Evolutionary conservation across 2,329 filamentous ascomycete species (phyloP), one percentile per base, ranked within the genome.

Genomic region (Lecanosticta acicola): DNA sequence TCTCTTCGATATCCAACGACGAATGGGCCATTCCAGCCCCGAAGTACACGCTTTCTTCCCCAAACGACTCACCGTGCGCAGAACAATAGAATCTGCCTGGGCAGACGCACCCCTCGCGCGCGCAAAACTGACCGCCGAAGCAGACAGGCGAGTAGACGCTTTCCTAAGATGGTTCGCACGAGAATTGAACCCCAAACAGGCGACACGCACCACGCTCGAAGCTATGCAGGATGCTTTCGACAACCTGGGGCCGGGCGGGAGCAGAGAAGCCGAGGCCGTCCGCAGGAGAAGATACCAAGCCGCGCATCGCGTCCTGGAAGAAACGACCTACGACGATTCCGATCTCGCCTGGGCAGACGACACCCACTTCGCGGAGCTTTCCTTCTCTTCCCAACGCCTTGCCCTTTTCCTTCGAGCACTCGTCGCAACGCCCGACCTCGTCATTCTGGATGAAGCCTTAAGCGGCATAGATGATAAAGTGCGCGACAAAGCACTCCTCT

Each of bases 1-100:
- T 0, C 85, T 96, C 48, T 97, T 94, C 74, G 90, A 97, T 52
- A 80, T 98, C 5, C 93, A 97, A 65, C 76, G 82, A 0, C 83
- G 87, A 18, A 87, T 98, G 54, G 93, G 93, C 9, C 90, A 97
- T 65, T 93, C 89, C 0, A 94, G 87, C 50, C 93, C 93, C 0
- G 93, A 97, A 64, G 85, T 97, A 3, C 90, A 97, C 60, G 83
- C 87, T 42, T 89, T 94, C 66, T 96, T 97, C 70, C 91, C 93
- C 0, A 83, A 84, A 39, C 74, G 78, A 29, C 72, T 95, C 38
- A 84, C 82, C 0, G 70, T 95, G 8, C 79, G 87, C 1, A 76
- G 84, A 40, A 78, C 87, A 0, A 65, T 98, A 0, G 87, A 93
- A 62, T 91, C 84, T 40, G 89, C 91, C 0, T 97, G 88, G 84